phyloP scores from a whole-genome alignment of 2,329 filamentous ascomycete species.

The Lanzia echinophila region DNA sequence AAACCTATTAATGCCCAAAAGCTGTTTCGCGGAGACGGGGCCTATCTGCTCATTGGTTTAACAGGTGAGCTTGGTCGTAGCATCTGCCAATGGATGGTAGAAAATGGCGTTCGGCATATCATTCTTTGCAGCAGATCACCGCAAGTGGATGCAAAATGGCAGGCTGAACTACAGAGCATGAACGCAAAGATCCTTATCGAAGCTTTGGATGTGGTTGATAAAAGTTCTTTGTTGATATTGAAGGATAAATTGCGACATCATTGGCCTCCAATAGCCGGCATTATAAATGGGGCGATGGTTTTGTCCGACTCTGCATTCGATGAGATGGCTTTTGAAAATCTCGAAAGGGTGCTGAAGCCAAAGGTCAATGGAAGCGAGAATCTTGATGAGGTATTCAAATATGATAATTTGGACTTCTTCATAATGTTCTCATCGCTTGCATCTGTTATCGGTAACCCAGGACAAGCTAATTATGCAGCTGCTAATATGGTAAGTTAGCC shows the following conservation, averaged over 20 bases:
- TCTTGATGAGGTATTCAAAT: conserved; percentile 29
- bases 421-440: conserved; percentile 33
- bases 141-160: conserved; percentile 23
- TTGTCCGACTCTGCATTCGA: conserved; percentile 16
- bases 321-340: conserved; percentile 25
- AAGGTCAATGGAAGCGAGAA: conserved; percentile 32
- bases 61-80: conserved; percentile 30
- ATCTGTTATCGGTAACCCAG: conserved; percentile 29
- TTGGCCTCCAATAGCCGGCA: conserved; percentile 33
- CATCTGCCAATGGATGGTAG: conserved; percentile 37
- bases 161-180: conserved; percentile 16
- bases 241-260: background rate
- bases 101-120: conserved; percentile 31
- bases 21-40: conserved; percentile 15
- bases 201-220: background rate
- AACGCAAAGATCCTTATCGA: conserved; percentile 3
- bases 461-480: conserved; percentile 33
- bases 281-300: conserved; percentile 40
- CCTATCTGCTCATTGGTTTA: conserved; percentile 29
- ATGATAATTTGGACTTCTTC: conserved; percentile 35
- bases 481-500: no score
- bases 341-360: conserved; percentile 26
- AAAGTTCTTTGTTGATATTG: background rate
- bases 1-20: background rate
- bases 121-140: conserved; percentile 28